phyloP scores from a whole-genome alignment of 306 rosid species.

The Lathyrus tuberosus region DNA sequence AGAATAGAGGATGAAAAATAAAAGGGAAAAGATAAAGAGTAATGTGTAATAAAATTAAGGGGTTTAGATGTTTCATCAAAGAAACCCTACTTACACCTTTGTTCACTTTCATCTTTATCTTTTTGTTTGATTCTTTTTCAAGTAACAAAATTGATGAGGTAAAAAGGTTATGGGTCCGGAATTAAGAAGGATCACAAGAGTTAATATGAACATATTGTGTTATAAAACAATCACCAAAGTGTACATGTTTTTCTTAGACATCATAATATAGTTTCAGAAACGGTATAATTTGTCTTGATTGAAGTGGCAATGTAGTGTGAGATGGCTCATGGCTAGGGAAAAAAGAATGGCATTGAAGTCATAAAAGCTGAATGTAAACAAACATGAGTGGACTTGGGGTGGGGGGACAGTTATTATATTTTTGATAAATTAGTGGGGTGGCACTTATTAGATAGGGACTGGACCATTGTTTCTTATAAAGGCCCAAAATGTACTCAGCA shows the following conservation, averaged over 20 bases:
- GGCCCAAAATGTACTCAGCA: background rate
- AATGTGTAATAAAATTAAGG: background rate
- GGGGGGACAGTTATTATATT: background rate
- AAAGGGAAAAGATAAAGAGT: background rate
- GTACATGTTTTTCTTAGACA: background rate
- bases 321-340: background rate
- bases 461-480: background rate
- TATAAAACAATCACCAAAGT: background rate
- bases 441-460: background rate
- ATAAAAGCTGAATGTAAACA: background rate
- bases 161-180: slow-evolving; percentile 16
- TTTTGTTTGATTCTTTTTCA: slow-evolving; percentile 25
- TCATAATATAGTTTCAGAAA: background rate
- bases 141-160: slow-evolving; percentile 15
- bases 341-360: background rate
- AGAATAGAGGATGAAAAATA: no score
- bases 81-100: slow-evolving; percentile 26
- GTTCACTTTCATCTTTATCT: slow-evolving; percentile 38
- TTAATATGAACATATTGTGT: background rate
- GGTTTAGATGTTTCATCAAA: slow-evolving; percentile 44
- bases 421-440: background rate
- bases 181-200: background rate
- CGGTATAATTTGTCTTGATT: background rate
- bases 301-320: background rate
- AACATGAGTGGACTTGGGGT: background rate